Evolutionary conservation across 805 yeast genomes (phyloP), one percentile per base, ranked within the genome.

Genomic region (Wickerhamomyces tratensis): DNA sequence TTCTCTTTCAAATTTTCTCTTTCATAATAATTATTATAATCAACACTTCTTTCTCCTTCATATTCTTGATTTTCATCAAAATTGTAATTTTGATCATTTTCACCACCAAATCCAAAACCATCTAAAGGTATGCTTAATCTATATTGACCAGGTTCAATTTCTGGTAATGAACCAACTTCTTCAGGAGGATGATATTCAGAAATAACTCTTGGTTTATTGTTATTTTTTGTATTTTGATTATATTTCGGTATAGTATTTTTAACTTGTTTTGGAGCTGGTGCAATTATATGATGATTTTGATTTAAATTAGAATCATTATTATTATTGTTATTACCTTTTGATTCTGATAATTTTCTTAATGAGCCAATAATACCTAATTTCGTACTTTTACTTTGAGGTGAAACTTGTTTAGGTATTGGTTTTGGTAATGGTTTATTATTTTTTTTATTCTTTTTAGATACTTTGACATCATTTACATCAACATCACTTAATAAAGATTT

Each of bases 81-180:
- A 27, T 20, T 20, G 20, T 26, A 40, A 10, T 8, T 33, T 31
- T 39, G 35, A 4, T 33, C 38, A 41, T 36, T 41, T 25, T 34
- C 39, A 9, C 39, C 42, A 33, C 39, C 49, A 35, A 54, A 44
- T 0, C 49, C 54, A 40, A 56, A 53, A 14, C 42, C 40, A 13
- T 50, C 58, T 11, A 53, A 44, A 2, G 59, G 62, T 9, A 53
- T 49, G 15, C 57, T 54, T 15, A 55, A 36, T 36, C 57, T 46
- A 43, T 48, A 52, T 40, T 54, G 58, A 38, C 53, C 51, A 7
- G 52, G 49, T 42, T 51, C 55, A 39, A 53, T 50, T 39, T 52
- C 55, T 11, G 57, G 57, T 14, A 53, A 40, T 7, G 42, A 49
- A 25, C 50, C 50, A 40, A 39, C 45, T 35, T 35, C 44, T 39